Evolutionary conservation across 169 alveolate species (phyloP).

Genomic region (Cryptosporidium xiaoi): DNA sequence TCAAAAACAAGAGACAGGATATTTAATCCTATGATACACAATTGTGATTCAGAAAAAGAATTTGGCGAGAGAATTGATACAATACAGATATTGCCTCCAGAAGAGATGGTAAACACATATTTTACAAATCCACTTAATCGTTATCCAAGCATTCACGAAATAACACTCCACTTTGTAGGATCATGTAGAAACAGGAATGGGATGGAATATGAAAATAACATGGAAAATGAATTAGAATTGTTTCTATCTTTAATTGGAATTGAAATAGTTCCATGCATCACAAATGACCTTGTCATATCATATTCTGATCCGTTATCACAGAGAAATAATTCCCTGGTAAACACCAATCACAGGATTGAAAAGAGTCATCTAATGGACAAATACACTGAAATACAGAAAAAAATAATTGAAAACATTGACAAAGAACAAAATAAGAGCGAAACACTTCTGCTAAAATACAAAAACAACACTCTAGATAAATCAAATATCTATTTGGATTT

Average conservation of each 20-base stretch:
- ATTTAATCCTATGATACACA: conserved; percentile 36
- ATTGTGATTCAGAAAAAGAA: background rate
- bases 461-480: background rate
- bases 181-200: conserved; percentile 5
- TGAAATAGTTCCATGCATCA: conserved; percentile 39
- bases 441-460: background rate
- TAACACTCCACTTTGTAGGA: conserved; percentile 46
- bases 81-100: conserved; percentile 65
- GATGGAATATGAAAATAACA: background rate
- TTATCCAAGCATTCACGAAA: conserved; percentile 23
- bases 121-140: conserved; percentile 34
- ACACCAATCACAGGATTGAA: background rate
- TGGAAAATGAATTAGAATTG: background rate
- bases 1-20: background rate
- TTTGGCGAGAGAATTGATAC: conserved; percentile 38
- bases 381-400: conserved; percentile 23
- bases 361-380: conserved; percentile 5
- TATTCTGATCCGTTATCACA: conserved; percentile 46
- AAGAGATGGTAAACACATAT: conserved; percentile 65
- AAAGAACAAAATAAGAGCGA: background rate
- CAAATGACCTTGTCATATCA: conserved; percentile 61
- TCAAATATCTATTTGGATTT: conserved; percentile 19
- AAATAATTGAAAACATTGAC: conserved; percentile 3
- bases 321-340: conserved; percentile 17
- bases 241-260: conserved; percentile 13